These are phyloP conservation scores for Umbilicaria muhlenbergii DNA, from an alignment of 495 filamentous ascomycete genomes.

Conservation along the genomic window DNA sequence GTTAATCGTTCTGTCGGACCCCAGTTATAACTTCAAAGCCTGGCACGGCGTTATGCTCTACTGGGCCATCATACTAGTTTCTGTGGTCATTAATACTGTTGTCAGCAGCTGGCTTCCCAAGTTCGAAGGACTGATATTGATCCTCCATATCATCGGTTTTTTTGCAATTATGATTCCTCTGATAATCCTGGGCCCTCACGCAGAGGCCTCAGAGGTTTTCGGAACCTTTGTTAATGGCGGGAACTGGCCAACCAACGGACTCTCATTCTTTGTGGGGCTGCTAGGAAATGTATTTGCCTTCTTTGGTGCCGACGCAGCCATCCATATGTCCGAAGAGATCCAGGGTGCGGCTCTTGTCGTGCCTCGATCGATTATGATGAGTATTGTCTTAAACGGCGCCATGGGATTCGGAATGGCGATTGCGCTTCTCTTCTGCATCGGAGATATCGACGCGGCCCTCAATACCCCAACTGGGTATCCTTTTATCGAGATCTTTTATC, in stretches of 20 bases:
- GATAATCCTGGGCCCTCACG: conserved; percentile 27
- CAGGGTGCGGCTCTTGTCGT: conserved; percentile 24
- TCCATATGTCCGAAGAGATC: conserved; percentile 36
- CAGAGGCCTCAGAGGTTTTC: conserved; percentile 21
- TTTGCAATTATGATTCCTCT: conserved; percentile 35
- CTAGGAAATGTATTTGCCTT: conserved; percentile 22
- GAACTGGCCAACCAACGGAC: conserved; percentile 22
- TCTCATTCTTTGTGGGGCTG: conserved; percentile 26
- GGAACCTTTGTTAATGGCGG: conserved; percentile 27
- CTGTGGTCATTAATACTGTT: conserved; percentile 24
- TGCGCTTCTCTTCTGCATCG: conserved; percentile 27
- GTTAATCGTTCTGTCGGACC: conserved; percentile 18
- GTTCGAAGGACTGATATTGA: conserved; percentile 27
- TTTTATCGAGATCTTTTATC: conserved; percentile 30
- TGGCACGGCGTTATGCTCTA: conserved; percentile 28
- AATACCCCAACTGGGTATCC: conserved; percentile 21
- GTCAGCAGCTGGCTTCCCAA: conserved; percentile 21
- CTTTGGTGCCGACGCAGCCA: conserved; percentile 20
- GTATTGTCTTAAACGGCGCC: conserved; percentile 25
- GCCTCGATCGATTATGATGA: conserved; percentile 27
- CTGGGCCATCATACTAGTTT: conserved; percentile 23
- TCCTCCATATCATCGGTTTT: conserved; percentile 33
- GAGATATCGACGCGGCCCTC: conserved; percentile 22
- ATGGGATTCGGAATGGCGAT: conserved; percentile 30
- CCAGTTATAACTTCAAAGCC: conserved; percentile 16